phyloP scores from a whole-genome alignment of 192 early-diverging fungal genomes.

The Mortierella antarctica region DNA sequence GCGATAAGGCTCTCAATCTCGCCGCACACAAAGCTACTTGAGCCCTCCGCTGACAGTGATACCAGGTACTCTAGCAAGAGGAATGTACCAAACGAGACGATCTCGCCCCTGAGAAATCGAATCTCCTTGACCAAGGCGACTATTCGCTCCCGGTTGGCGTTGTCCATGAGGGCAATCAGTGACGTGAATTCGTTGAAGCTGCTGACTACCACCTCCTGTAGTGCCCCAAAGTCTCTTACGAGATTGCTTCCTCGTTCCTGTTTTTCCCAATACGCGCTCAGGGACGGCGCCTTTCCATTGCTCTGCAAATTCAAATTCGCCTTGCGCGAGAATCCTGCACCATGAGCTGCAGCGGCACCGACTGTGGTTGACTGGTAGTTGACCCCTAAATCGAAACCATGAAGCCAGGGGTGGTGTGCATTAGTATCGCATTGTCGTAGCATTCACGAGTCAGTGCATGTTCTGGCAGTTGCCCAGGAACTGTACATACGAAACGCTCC shows the following conservation, averaged over 20 bases:
- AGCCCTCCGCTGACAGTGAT: constrained; percentile 9
- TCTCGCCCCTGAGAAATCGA: constrained; percentile 27
- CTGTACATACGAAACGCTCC: constrained; percentile 30
- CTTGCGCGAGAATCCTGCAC: constrained; percentile 25
- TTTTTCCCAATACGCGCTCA: constrained; percentile 35
- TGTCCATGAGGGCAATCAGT: background rate
- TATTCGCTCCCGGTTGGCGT: background rate
- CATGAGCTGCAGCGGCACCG: constrained; percentile 38
- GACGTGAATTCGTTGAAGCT: constrained; percentile 17
- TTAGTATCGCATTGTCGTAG: background rate
- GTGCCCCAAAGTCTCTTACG: constrained; percentile 26
- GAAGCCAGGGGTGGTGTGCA: background rate
- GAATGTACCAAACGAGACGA: constrained; percentile 23
- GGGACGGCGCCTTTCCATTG: constrained; percentile 7
- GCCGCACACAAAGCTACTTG: constrained; percentile 14
- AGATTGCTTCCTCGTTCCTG: constrained; percentile 38
- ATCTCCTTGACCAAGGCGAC: constrained; percentile 26
- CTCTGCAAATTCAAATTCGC: constrained; percentile 1
- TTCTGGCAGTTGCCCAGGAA: background rate
- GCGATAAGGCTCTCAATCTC: constrained; percentile 25
- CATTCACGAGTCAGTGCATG: background rate
- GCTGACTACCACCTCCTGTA: constrained; percentile 17
- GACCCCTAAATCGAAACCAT: constrained; percentile 9
- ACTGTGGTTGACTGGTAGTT: constrained; percentile 46
- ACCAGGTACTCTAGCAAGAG: constrained; percentile 23